These are phyloP conservation scores for Tuber melanosporum DNA, from an alignment of 495 filamentous ascomycete species.

Conservation along the genomic window DNA sequence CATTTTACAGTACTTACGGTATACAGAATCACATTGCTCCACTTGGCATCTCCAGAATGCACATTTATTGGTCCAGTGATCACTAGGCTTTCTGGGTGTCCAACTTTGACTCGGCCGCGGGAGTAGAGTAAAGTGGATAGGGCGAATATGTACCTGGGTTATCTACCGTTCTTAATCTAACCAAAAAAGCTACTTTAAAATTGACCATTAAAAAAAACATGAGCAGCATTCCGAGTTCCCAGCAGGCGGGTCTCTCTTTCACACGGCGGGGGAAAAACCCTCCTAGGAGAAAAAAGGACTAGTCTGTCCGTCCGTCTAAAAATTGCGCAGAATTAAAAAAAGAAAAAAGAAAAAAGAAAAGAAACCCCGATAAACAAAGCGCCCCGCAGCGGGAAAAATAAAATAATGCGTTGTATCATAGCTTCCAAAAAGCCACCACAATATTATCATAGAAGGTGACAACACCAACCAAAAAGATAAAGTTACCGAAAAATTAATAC, in stretches of 20 bases:
- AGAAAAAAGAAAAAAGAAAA: neutral
- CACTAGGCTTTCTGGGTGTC: no score
- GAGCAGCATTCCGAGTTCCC: neutral
- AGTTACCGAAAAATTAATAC: neutral
- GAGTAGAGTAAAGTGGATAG: neutral
- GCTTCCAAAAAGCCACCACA: neutral
- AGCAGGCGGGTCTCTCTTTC: neutral
- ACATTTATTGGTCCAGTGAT: no score
- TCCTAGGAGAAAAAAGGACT: neutral
- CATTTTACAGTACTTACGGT: no score
- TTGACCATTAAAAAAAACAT: neutral
- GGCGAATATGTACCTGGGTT: slow-evolving; percentile 1
- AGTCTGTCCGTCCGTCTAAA: neutral
- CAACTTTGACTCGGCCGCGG: no score
- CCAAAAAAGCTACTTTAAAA: neutral
- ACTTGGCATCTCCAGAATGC: no score
- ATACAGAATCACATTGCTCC: no score
- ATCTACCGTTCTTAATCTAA: neutral
- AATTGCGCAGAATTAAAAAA: neutral
- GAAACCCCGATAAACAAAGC: neutral
- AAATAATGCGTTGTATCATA: neutral
- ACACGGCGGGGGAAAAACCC: neutral
- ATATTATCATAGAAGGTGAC: neutral
- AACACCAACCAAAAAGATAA: slow-evolving; percentile 2
- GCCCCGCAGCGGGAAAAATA: neutral